These are phyloP conservation scores for Elsinoe batatas DNA, from an alignment of 2,329 filamentous ascomycete species.

Conservation along the genomic window DNA sequence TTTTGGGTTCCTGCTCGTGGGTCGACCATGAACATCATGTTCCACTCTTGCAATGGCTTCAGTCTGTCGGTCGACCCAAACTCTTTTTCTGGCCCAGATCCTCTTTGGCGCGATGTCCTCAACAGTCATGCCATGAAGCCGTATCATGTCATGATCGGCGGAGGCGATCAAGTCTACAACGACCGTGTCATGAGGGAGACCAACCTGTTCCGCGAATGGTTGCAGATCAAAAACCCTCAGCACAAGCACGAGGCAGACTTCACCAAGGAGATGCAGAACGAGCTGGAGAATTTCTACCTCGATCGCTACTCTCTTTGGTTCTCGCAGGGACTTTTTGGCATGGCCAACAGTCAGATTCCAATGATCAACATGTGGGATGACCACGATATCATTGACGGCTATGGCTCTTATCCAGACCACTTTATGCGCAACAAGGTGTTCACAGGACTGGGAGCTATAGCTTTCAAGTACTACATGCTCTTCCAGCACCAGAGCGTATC, in stretches of 20 bases:
- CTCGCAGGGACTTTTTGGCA: slow-evolving; percentile 85
- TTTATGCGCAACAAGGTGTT: slow-evolving; percentile 91
- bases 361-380: slow-evolving; percentile 99
- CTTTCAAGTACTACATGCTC: slow-evolving; percentile 97
- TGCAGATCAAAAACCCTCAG: slow-evolving; percentile 65
- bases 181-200: slow-evolving; percentile 72
- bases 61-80: slow-evolving; percentile 68
- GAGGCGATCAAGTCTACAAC: slow-evolving; percentile 95
- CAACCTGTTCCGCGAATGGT: slow-evolving; percentile 71
- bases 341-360: slow-evolving; percentile 87
- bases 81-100: slow-evolving; percentile 82
- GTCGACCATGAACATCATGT: slow-evolving; percentile 97
- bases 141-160: slow-evolving; percentile 97
- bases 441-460: slow-evolving; percentile 76
- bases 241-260: slow-evolving; percentile 74
- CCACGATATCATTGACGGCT: slow-evolving; percentile 63
- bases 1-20: slow-evolving; percentile 89
- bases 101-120: slow-evolving; percentile 90
- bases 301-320: slow-evolving; percentile 91
- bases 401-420: slow-evolving; percentile 81
- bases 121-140: slow-evolving; percentile 85
- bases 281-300: slow-evolving; percentile 81
- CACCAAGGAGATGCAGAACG: slow-evolving; percentile 70
- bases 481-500: slow-evolving; percentile 91
- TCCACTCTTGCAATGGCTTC: slow-evolving; percentile 96